Conservation (phyloP, 139 green algal species). For the Tetratostichococcus sp. region DNA sequence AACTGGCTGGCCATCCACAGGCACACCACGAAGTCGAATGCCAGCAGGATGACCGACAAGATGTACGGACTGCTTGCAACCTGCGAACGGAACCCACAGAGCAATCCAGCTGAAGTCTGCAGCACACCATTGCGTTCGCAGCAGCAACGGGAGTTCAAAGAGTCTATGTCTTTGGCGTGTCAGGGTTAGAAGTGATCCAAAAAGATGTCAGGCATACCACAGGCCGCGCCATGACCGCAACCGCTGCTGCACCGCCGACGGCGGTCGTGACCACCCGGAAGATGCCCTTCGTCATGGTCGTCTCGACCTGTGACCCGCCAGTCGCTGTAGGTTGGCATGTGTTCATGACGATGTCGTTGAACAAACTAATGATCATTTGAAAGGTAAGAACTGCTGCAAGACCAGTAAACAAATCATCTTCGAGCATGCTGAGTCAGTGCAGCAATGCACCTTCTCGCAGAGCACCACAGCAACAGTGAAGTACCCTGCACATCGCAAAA, state of each 20-base stretch:
- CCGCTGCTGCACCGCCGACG: neutral
- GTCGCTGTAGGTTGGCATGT: too few species aligned
- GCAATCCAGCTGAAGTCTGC: too few species aligned
- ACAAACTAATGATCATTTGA: too few species aligned
- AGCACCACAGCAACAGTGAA: conserved; percentile 6
- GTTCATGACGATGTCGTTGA: too few species aligned
- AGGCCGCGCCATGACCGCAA: neutral
- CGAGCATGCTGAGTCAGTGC: neutral
- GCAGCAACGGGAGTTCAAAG: too few species aligned
- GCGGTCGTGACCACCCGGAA: neutral
- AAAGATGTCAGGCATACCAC: too few species aligned
- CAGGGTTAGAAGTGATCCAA: too few species aligned
- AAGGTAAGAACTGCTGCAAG: too few species aligned
- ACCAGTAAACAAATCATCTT: too few species aligned
- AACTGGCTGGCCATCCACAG: neutral
- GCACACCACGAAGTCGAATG: neutral
- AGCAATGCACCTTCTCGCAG: neutral
- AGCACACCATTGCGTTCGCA: too few species aligned
- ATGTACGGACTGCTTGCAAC: neutral
- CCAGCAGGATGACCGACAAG: neutral
- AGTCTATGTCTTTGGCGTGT: too few species aligned
- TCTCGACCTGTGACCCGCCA: neutral
- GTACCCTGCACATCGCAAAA: neutral
- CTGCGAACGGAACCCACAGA: too few species aligned
- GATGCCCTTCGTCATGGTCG: neutral